Evolutionary conservation across 2,329 filamentous ascomycete species (phyloP), one percentile per base, ranked within the genome.

Genomic region (Aspergillus nomiae): DNA sequence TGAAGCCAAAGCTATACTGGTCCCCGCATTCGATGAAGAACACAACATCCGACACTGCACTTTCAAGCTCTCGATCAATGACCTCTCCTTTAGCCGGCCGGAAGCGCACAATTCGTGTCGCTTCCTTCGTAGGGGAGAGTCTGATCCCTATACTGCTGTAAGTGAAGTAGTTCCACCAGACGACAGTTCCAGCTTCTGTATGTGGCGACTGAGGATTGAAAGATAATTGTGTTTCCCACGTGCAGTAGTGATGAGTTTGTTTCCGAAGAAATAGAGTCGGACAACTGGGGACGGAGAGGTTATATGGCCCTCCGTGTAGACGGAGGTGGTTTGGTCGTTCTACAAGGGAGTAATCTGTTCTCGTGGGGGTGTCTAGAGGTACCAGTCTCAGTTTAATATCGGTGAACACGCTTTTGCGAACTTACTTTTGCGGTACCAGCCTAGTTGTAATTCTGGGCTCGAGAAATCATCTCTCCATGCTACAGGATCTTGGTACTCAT

Each of bases 261-360:
- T 87, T 87, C 10, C 85, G 78, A 2, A 87, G 70, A 3, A 87
- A 78, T 66, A 86, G 77, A 0, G 85, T 82, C 0, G 85, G 84
- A 24, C 80, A 80, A 21, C 82, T 80, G 0, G 85, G 84, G 12
- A 79, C 80, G 0, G 78, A 80, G 0, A 88, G 77, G 5, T 79
- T 78, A 63, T 85, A 87, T 10, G 83, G 83, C 16, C 82, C 82
- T 0, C 85, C 85, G 61, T 83, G 79, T 0, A 88, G 69, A 4
- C 83, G 80, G 1, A 87, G 73, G 55, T 76, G 71, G 0, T 79
- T 78, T 0, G 80, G 78, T 1, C 77, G 73, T 41, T 82, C 81
- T 0, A 73, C 78, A 32, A 87, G 73, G 0, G 80, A 83, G 65
- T 81, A 84, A 34, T 81, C 82, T 2, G 66, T 71, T 57, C 81